Evolutionary conservation across 495 filamentous ascomycete genomes (phyloP).

Genomic region (Filosporella fistucella): DNA sequence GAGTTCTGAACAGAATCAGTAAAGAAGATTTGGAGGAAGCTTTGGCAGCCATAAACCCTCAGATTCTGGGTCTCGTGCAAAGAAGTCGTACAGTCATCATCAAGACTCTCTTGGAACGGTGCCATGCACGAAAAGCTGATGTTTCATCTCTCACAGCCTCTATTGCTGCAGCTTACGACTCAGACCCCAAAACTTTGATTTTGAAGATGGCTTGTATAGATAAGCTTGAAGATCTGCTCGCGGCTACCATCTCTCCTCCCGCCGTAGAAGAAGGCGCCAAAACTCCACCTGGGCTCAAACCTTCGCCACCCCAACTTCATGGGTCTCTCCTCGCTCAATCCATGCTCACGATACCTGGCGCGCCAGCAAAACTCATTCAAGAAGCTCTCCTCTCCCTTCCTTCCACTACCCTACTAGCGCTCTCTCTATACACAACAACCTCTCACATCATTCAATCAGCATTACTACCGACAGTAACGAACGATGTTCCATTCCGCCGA

Average conservation of each 20-base stretch:
- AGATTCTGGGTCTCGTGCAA: slow-evolving; percentile 64
- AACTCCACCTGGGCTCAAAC: slow-evolving; percentile 14
- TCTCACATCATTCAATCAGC: slow-evolving; percentile 26
- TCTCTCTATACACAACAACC: slow-evolving; percentile 20
- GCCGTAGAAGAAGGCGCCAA: background rate
- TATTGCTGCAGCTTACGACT: slow-evolving; percentile 18
- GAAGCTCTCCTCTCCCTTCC: slow-evolving; percentile 14
- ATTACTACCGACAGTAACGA: slow-evolving; percentile 5
- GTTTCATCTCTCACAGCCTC: slow-evolving; percentile 9
- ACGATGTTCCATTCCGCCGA: slow-evolving; percentile 15
- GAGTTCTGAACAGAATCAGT: slow-evolving; percentile 73
- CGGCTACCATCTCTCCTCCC: background rate
- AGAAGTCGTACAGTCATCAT: slow-evolving; percentile 72
- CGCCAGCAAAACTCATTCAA: slow-evolving; percentile 19
- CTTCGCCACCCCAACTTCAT: slow-evolving; percentile 20
- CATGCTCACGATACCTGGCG: slow-evolving; percentile 23
- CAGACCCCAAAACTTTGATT: slow-evolving; percentile 15
- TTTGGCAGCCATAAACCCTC: slow-evolving; percentile 60
- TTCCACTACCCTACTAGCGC: slow-evolving; percentile 10
- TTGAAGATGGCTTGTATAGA: slow-evolving; percentile 25
- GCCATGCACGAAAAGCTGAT: slow-evolving; percentile 47
- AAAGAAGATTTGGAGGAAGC: slow-evolving; percentile 76
- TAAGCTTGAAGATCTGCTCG: slow-evolving; percentile 9
- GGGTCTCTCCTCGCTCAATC: slow-evolving; percentile 25
- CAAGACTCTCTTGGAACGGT: slow-evolving; percentile 78